Conservation (phyloP, 129 eudicot species). For the Lonicera japonica region DNA sequence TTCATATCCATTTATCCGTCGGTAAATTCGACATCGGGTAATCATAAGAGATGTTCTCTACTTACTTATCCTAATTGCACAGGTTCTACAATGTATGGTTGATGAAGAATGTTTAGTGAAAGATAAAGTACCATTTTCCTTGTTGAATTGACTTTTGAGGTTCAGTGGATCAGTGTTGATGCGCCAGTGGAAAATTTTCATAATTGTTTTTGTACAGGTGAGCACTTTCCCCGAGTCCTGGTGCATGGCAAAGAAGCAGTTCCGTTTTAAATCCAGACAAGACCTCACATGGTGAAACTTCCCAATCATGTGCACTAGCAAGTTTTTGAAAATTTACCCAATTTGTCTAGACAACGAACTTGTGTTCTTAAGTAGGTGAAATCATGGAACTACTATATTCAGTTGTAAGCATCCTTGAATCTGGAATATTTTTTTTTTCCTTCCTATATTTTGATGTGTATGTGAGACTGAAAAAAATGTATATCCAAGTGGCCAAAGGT, state of each 20-base stretch:
- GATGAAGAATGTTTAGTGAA: background rate
- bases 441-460: background rate
- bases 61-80: no score
- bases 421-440: background rate
- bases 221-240: constrained; percentile 83
- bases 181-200: no score
- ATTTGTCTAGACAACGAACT: background rate
- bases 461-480: no score
- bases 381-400: background rate
- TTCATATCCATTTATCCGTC: no score
- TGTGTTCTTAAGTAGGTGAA: no score
- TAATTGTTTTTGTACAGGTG: constrained; percentile 37
- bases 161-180: background rate
- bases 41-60: no score
- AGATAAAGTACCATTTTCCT: no score
- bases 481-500: background rate
- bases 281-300: constrained; percentile 38
- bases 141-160: background rate
- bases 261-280: constrained; percentile 42
- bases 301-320: background rate
- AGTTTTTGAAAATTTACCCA: no score
- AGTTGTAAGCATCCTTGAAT: background rate
- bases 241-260: constrained; percentile 75
- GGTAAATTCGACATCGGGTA: no score
- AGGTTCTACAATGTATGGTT: no score